phyloP scores from a whole-genome alignment of 495 filamentous ascomycete genomes.

The Viridothelium virens region DNA sequence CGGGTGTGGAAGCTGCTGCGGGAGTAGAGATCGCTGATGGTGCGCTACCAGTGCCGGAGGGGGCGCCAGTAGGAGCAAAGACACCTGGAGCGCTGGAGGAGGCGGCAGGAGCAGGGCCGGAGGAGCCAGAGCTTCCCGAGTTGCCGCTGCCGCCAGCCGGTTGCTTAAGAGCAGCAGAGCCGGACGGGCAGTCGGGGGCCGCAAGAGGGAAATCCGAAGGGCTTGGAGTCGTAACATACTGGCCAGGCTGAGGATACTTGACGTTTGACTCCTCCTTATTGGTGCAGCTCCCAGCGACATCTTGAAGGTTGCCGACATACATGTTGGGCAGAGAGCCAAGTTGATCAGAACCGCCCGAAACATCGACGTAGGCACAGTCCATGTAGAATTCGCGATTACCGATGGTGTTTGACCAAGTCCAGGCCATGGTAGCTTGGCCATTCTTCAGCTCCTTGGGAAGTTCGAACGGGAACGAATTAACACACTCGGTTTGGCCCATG shows the following conservation, averaged over 20 bases:
- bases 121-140: constrained; percentile 16
- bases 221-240: constrained; percentile 38
- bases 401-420: constrained; percentile 87
- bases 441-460: constrained; percentile 50
- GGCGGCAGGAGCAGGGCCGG: constrained; percentile 12
- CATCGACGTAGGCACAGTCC: constrained; percentile 74
- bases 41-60: background rate
- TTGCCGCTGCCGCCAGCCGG: constrained; percentile 6
- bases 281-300: constrained; percentile 39
- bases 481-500: constrained; percentile 14
- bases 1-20: background rate
- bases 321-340: constrained; percentile 56
- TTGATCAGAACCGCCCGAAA: constrained; percentile 45
- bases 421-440: constrained; percentile 64
- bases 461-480: constrained; percentile 45
- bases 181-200: constrained; percentile 1
- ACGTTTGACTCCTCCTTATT: constrained; percentile 42
- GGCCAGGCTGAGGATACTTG: constrained; percentile 50
- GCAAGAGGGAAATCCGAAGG: background rate
- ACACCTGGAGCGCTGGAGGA: constrained; percentile 11
- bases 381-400: constrained; percentile 90
- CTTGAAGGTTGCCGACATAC: constrained; percentile 68
- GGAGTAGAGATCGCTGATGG: background rate
- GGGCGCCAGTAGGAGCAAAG: constrained; percentile 10
- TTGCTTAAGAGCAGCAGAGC: constrained; percentile 15